phyloP scores from a whole-genome alignment of 352 stramenopile genomes.

The Elongisporangium senticosum region DNA sequence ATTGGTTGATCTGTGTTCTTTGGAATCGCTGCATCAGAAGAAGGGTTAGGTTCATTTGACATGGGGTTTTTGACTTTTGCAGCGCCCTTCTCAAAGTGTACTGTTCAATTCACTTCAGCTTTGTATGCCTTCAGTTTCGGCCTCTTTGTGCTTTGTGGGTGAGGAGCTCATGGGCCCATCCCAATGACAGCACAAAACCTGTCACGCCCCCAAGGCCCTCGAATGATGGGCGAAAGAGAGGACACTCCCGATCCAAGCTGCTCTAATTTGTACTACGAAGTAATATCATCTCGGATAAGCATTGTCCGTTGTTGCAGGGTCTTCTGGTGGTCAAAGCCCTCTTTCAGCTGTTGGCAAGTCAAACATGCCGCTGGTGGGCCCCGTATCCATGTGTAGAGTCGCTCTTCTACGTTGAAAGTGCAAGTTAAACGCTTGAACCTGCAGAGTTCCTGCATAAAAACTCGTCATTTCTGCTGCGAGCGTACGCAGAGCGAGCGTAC shows the following conservation, averaged over 20 bases:
- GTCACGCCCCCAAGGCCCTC: not conserved
- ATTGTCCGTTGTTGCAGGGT: not conserved
- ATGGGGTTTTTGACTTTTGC: not conserved
- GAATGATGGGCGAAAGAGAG: not conserved
- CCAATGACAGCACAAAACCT: not conserved
- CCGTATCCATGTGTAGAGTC: not conserved
- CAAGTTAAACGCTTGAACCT: not conserved
- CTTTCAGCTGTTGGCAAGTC: not conserved
- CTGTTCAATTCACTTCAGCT: not conserved
- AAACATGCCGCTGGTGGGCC: not conserved
- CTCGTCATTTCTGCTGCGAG: not conserved
- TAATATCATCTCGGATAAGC: no score
- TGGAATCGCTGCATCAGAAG: not conserved
- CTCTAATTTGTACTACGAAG: not conserved
- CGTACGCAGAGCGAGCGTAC: not conserved
- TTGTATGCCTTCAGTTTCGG: not conserved
- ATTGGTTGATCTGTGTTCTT: not conserved
- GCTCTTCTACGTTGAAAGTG: not conserved
- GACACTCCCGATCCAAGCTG: not conserved
- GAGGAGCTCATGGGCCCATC: not conserved
- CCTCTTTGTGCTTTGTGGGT: not conserved
- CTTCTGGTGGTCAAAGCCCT: not conserved
- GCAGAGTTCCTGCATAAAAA: not conserved
- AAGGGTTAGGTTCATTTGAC: not conserved
- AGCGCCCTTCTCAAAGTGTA: not conserved